Conservation (phyloP, 2,329 filamentous ascomycete genomes). For the Nigrograna mackinnonii region DNA sequence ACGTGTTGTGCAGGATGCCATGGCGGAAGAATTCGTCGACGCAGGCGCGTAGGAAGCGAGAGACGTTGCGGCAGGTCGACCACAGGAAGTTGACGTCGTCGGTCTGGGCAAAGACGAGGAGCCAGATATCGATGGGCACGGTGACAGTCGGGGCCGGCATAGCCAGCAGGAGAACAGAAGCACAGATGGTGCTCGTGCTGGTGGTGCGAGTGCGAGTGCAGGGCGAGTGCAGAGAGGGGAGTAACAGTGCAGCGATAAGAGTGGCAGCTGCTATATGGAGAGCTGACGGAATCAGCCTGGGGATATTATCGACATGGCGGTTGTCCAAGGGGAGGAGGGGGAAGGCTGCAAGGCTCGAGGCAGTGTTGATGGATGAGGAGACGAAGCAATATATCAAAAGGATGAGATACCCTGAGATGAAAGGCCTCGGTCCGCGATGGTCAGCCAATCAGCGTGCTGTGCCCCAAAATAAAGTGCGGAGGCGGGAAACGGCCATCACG, state of each 20-base stretch:
- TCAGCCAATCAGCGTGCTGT: conserved; percentile 12
- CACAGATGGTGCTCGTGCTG: background rate
- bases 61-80: conserved; percentile 19
- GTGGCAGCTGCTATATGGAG: background rate
- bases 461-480: conserved; percentile 22
- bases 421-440: too few species aligned
- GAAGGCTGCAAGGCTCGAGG: conserved; percentile 9
- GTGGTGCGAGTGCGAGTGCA: too few species aligned
- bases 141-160: too few species aligned
- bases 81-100: conserved; percentile 16
- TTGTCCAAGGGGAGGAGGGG: background rate
- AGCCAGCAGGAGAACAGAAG: background rate
- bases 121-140: conserved; percentile 20
- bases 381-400: conserved; percentile 10
- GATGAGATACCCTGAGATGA: conserved; percentile 4
- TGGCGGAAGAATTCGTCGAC: conserved; percentile 20
- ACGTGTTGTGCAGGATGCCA: conserved; percentile 11
- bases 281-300: conserved; percentile 6
- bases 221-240: background rate
- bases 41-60: conserved; percentile 13
- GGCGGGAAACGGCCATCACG: conserved; percentile 23
- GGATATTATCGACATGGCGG: background rate
- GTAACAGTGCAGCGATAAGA: conserved; percentile 1
- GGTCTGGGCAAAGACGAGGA: conserved; percentile 17
- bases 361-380: conserved; percentile 8